Evolutionary conservation across 2,329 filamentous ascomycete genomes (phyloP), one percentile per base, ranked within the genome.

Genomic region (Aspergillus sp.): DNA sequence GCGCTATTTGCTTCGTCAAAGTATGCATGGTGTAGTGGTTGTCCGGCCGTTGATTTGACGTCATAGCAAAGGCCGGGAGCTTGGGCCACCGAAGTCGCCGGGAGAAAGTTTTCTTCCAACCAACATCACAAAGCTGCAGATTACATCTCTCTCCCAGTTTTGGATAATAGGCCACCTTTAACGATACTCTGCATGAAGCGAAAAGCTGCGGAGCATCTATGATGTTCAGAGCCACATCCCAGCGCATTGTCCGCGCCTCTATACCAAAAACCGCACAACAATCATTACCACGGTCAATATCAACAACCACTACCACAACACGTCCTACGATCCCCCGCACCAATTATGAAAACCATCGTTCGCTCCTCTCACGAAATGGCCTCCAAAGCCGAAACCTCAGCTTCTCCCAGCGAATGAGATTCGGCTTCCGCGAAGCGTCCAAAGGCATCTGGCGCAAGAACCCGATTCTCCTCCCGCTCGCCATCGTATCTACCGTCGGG

Each of bases 361-460:
- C 27, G 12, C 10, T 29, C 1, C 30, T 43, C 19, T 30, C 28
- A 7, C n/a, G 10, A 46, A n/a, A 42, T 51, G 29, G 10, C 29
- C 46, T 44, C 41, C 41, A 42, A 47, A 43, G 28, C 45, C 63
- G 65, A 28, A 48, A 57, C 44, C 46, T 63, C 41, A 53, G 53
- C 44, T 63, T 57, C 38, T 34, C 50, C 10, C 61, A 67, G 41
- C 63, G 61, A 44, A 52, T 67, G 32, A 56, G 57, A 27, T 57
- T 60, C 48, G 58, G 57, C 45, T 64, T 65, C 52, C 57, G 60
- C 9, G 57, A 66, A 53, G 65, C 67, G 10, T 64, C 57, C 4
- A 63, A 62, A 48, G 65, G 61, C 26, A 67, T 70, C 45, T 69
- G 67, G 65, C 65, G 65, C 55, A 68, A 68, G 52, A 65, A 71